Base-by-base conservation (phyloP, 805 yeast genomes). In the Wickerhamomyces chaumierensis region DNA sequence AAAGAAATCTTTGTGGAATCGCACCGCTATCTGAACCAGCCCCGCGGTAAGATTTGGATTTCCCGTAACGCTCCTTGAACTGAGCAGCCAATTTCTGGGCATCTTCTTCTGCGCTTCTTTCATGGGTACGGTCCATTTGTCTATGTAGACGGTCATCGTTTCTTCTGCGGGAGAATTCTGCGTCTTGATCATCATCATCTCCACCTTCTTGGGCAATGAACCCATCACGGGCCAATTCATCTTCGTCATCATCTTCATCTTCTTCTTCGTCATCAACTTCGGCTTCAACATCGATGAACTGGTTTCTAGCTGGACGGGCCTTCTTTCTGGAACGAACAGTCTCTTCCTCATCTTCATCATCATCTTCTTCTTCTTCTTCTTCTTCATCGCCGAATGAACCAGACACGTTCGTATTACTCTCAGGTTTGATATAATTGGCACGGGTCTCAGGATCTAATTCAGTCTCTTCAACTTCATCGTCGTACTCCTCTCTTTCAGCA, bases 231-330 rank as follows among this genome's bases (percentile, higher is more conserved):
- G 81, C 75, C 23, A 84, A 63, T 45, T 83, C 96, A n/a, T 94
- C 88, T 48, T 78, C 84, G 48, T 81, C 97, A 45, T 90, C 97
- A 36, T 87, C 97, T 44, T 88, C 97, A 45, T 86, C 90, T 48
- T 90, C 97, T 39, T 92, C 97, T 48, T 92, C 97, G 44, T 90
- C 97, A 59, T 90, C 95, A 41, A 92, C 98, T 60, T 90, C 97
- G 42, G 96, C 98, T 68, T 92, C 97, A 39, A 92, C 94, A 83
- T 92, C 98, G 62, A 92, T 42, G 45, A 51, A 92, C 68, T 82
- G 88, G 60, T 90, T 90, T 42, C 83, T 69, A 36, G 63, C 67
- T 41, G 58, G 66, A 42, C 71, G 66, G 52, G 62, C 57, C 56
- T 69, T 57, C 58, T 65, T 59, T 56, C 63, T 47, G 52, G 66